Percentiles rank a stretch among this genome's conserved stretches.
Conservation (phyloP, 2,329 filamentous ascomycete species). For the Macrophomina pseudophaseolina region DNA sequence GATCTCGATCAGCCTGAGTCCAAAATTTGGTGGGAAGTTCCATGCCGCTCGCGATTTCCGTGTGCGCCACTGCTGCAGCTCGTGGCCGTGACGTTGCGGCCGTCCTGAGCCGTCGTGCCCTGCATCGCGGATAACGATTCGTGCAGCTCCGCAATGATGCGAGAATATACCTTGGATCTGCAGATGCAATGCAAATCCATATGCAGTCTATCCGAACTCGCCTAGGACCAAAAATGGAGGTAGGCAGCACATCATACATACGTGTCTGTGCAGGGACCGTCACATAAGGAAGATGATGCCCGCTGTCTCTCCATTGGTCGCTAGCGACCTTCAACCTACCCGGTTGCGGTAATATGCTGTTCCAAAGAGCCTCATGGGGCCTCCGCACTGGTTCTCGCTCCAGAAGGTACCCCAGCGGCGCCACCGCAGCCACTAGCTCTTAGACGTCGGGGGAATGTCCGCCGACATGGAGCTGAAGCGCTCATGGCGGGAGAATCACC, state of each 20-base stretch:
- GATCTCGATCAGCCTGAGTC: neutral
- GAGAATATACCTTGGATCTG: neutral
- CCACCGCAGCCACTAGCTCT: neutral
- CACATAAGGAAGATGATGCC: too few species aligned
- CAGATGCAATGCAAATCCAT: conserved; percentile 11
- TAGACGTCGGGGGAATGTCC: too few species aligned
- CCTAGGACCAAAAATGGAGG: too few species aligned
- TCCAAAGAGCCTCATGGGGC: neutral
- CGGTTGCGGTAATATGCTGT: neutral
- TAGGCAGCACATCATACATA: too few species aligned
- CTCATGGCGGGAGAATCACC: too few species aligned
- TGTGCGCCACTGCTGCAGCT: neutral
- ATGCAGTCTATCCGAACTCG: neutral
- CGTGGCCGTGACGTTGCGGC: neutral
- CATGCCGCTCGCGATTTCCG: neutral
- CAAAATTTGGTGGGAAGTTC: neutral
- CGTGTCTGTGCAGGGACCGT: too few species aligned
- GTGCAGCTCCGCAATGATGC: conserved; percentile 3
- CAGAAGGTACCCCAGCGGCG: neutral
- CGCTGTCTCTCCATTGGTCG: neutral
- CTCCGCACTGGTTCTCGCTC: neutral
- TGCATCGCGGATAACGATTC: neutral
- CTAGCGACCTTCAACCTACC: neutral
- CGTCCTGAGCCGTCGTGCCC: neutral
- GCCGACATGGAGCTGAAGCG: too few species aligned